phyloP scores from a whole-genome alignment of 2,329 filamentous ascomycete species.

The Colletotrichum liaoningense region DNA sequence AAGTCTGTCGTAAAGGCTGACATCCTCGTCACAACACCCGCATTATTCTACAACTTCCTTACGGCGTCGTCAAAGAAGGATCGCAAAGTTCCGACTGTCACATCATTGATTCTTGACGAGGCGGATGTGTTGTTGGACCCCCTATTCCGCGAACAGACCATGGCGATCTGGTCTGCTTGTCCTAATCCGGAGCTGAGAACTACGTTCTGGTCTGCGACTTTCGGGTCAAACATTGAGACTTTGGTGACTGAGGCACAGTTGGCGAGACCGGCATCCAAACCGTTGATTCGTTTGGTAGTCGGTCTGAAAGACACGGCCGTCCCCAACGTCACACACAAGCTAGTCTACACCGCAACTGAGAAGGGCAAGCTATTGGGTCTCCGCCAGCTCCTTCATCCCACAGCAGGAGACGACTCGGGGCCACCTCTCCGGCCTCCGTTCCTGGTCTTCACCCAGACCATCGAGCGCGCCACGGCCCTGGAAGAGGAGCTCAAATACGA shows the following conservation, averaged over 20 bases:
- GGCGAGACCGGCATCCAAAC: constrained; percentile 53
- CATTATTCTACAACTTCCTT: constrained; percentile 78
- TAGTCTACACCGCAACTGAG: constrained; percentile 92
- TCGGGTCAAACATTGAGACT: constrained; percentile 91
- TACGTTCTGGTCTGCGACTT: constrained; percentile 95
- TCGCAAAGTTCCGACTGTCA: constrained; percentile 73
- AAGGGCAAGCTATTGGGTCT: constrained; percentile 93
- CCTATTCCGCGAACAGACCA: constrained; percentile 89
- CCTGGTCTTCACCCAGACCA: constrained; percentile 96
- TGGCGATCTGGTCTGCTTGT: constrained; percentile 86
- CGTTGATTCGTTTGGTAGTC: constrained; percentile 87
- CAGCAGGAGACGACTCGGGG: constrained; percentile 64
- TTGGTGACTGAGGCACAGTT: constrained; percentile 77
- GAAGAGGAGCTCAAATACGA: constrained; percentile 94
- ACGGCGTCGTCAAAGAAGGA: constrained; percentile 54
- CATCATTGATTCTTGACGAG: constrained; percentile 87
- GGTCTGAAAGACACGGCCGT: constrained; percentile 96
- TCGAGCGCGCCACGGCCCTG: constrained; percentile 87
- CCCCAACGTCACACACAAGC: constrained; percentile 88
- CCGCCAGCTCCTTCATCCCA: constrained; percentile 87
- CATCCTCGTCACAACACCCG: constrained; percentile 83
- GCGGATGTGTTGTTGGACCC: constrained; percentile 94
- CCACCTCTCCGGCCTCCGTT: constrained; percentile 84
- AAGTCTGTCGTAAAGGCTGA: constrained; percentile 76
- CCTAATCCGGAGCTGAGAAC: constrained; percentile 75